Conservation (phyloP, 75 land plant genomes). For the Chamaecyparis obtusa region DNA sequence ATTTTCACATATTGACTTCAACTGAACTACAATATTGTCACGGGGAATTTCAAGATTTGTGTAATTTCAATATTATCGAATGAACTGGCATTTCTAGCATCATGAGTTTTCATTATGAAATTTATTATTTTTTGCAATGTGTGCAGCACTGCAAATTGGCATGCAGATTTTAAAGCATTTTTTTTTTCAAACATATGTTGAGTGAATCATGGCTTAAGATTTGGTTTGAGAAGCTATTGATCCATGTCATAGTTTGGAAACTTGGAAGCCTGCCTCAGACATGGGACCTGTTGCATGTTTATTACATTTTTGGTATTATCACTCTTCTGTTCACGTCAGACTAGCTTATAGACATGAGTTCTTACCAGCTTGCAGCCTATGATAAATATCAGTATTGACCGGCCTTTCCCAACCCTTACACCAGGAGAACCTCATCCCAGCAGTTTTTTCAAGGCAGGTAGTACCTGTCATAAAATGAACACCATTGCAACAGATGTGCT, state of each 20-base stretch:
- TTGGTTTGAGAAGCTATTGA: not conserved
- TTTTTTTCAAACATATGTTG: not conserved
- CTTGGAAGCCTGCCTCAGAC: not conserved
- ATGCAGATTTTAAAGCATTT: not conserved
- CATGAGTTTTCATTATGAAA: not conserved
- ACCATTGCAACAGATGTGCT: too few species aligned
- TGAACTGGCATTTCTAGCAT: not conserved
- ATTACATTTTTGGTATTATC: not conserved
- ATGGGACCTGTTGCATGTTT: not conserved
- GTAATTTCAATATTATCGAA: not conserved
- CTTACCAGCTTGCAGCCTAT: not conserved
- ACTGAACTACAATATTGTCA: not conserved
- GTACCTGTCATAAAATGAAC: too few species aligned
- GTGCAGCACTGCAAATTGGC: not conserved
- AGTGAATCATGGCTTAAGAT: not conserved
- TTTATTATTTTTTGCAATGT: not conserved
- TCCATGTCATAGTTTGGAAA: not conserved
- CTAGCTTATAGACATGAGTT: not conserved
- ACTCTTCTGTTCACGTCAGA: not conserved
- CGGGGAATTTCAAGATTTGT: not conserved
- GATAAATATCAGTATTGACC: not conserved
- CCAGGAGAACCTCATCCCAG: too few species aligned
- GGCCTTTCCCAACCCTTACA: not conserved
- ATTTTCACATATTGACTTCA: not conserved
- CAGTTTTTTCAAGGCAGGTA: too few species aligned